A percentile compares a stretch with the other conserved stretches of the same genome.
phyloP scores from a whole-genome alignment of 495 filamentous ascomycete genomes.

The Mytilinidion resinicola region DNA sequence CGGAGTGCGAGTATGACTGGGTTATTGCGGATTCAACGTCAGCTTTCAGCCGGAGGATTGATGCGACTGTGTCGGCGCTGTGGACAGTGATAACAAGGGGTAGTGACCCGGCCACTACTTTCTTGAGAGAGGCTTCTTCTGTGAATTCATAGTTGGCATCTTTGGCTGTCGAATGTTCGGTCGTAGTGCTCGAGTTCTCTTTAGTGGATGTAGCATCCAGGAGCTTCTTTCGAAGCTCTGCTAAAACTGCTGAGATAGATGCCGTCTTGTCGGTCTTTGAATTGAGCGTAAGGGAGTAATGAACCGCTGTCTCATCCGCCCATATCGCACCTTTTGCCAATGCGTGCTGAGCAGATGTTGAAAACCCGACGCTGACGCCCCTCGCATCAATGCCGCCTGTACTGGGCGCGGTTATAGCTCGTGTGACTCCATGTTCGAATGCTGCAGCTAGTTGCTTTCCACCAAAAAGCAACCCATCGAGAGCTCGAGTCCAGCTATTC shows the following conservation, averaged over 20 bases:
- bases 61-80: conserved; percentile 30
- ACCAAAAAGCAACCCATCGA: conserved; percentile 46
- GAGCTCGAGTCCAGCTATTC: conserved; percentile 39
- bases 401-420: conserved; percentile 42
- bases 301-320: conserved; percentile 41
- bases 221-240: conserved; percentile 20
- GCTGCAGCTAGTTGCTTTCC: conserved; percentile 42
- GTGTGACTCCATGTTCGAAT: conserved; percentile 46
- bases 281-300: conserved; percentile 32
- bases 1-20: too few species aligned
- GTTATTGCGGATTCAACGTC: conserved; percentile 22
- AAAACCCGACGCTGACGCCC: conserved; percentile 45
- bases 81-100: conserved; percentile 26
- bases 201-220: conserved; percentile 19
- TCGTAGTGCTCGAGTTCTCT: neutral
- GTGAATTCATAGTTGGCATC: conserved; percentile 2
- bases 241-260: conserved; percentile 20
- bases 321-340: conserved; percentile 38
- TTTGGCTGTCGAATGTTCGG: neutral
- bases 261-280: conserved; percentile 25
- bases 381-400: conserved; percentile 36
- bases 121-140: conserved; percentile 20
- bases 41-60: conserved; percentile 25
- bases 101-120: conserved; percentile 19
- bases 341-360: conserved; percentile 39